These are phyloP conservation scores for Alternaria brassicicola DNA, from an alignment of 2,329 filamentous ascomycete genomes.

Conservation along the genomic window DNA sequence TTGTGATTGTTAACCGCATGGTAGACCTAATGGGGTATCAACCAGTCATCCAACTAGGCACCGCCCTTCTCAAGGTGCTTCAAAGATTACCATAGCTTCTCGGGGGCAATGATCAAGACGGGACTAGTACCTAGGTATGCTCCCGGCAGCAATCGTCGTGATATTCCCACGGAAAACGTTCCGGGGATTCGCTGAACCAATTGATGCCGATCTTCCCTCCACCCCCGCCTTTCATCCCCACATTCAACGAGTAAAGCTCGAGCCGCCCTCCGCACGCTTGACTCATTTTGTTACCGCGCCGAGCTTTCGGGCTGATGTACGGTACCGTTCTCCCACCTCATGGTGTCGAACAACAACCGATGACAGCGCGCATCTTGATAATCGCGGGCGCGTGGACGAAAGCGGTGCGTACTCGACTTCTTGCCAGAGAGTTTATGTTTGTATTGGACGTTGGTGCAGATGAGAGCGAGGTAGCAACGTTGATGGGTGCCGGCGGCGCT, in stretches of 20 bases:
- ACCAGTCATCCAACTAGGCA: not conserved
- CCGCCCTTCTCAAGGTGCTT: not conserved
- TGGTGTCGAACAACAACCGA: not conserved
- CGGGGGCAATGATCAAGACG: not conserved
- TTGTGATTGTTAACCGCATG: conserved; percentile 15
- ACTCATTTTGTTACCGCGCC: not conserved
- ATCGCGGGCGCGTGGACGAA: not conserved
- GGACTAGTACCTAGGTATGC: conserved; percentile 3
- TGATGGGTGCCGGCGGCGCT: not conserved
- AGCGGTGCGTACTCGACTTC: not conserved
- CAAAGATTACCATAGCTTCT: conserved; percentile 3
- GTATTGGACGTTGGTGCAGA: not conserved
- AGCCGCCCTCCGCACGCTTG: conserved; percentile 10
- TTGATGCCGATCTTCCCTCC: conserved; percentile 1
- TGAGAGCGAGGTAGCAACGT: not conserved
- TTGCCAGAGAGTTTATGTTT: not conserved
- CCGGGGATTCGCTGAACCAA: no score
- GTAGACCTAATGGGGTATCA: not conserved
- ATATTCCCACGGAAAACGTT: conserved; percentile 3
- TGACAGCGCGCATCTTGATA: not conserved
- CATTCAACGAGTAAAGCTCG: conserved; percentile 1
- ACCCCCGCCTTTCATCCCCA: conserved; percentile 4
- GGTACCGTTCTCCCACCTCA: not conserved
- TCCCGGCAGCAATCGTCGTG: conserved; percentile 1
- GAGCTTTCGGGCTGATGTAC: conserved; percentile 18